phyloP scores from a whole-genome alignment of 768 basidiomycete species.

The Saitozyma sp. region DNA sequence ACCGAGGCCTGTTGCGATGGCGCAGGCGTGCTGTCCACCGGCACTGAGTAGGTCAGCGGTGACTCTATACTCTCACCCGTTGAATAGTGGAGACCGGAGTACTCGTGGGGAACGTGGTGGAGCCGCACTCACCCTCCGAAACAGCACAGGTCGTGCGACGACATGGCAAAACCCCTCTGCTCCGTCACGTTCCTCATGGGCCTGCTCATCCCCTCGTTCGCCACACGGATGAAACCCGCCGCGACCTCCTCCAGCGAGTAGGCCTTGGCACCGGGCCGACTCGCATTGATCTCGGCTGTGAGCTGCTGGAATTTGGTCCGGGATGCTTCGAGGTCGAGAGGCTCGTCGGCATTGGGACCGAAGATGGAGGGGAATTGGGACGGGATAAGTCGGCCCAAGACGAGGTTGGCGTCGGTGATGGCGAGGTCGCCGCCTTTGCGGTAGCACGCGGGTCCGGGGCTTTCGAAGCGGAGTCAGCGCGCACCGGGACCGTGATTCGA shows the following conservation, averaged over 20 bases:
- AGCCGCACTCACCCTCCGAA: constrained; percentile 44
- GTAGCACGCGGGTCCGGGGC: constrained; percentile 58
- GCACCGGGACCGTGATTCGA: no score
- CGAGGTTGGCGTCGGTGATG: constrained; percentile 57
- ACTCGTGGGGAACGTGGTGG: no score
- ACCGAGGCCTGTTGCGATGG: constrained; percentile 31
- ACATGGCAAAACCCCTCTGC: constrained; percentile 78
- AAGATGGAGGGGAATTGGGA: constrained; percentile 78
- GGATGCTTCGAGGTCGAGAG: constrained; percentile 74
- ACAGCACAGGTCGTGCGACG: constrained; percentile 60
- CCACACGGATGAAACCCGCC: constrained; percentile 81
- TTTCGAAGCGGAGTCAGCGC: no score
- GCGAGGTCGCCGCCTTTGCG: background rate
- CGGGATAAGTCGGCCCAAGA: constrained; percentile 83
- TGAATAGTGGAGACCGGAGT: no score
- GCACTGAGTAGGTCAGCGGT: constrained; percentile 11
- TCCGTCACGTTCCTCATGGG: constrained; percentile 91
- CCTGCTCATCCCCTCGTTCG: constrained; percentile 94
- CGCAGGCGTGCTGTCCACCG: constrained; percentile 49
- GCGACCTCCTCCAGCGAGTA: constrained; percentile 3
- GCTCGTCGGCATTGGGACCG: constrained; percentile 80
- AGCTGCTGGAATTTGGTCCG: constrained; percentile 67
- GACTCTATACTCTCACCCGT: no score
- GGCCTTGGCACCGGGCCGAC: constrained; percentile 59
- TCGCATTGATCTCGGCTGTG: constrained; percentile 65